These are phyloP conservation scores for Microsporum audouinii DNA, from an alignment of 2,329 filamentous ascomycete genomes.

Conservation along the genomic window DNA sequence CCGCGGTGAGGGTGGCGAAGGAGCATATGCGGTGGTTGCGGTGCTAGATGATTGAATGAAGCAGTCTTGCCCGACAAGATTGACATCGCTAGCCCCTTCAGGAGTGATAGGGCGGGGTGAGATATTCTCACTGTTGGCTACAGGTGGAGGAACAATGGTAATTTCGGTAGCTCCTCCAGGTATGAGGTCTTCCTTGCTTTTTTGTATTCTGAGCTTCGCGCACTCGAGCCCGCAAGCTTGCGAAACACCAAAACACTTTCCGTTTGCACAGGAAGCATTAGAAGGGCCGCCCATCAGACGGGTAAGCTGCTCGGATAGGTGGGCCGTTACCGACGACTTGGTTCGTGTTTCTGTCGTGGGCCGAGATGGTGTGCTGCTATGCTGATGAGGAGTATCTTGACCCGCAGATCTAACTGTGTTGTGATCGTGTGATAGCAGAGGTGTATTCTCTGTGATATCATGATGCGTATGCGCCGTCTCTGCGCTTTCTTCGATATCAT, in stretches of 20 bases:
- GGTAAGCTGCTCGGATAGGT: conserved; percentile 10
- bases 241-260: conserved; percentile 51
- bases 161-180: not conserved
- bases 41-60: not conserved
- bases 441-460: conserved; percentile 5
- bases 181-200: conserved; percentile 6
- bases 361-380: not conserved
- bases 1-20: conserved; percentile 19
- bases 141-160: not conserved
- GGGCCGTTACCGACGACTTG: conserved; percentile 6
- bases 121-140: not conserved
- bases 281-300: conserved; percentile 10
- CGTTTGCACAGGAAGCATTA: conserved; percentile 39
- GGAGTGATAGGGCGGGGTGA: not conserved
- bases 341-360: not conserved
- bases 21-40: conserved; percentile 5
- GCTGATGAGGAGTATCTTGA: not conserved
- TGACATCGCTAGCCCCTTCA: not conserved
- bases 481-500: conserved; percentile 26
- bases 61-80: not conserved
- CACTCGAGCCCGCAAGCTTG: conserved; percentile 52
- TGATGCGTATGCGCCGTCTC: conserved; percentile 16
- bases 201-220: conserved; percentile 36
- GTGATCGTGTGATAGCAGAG: not conserved
- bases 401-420: not conserved